Evolutionary conservation across 345 rosid genomes (phyloP), one percentile per base, ranked within the genome.

Genomic region (Limnanthes douglasii): DNA sequence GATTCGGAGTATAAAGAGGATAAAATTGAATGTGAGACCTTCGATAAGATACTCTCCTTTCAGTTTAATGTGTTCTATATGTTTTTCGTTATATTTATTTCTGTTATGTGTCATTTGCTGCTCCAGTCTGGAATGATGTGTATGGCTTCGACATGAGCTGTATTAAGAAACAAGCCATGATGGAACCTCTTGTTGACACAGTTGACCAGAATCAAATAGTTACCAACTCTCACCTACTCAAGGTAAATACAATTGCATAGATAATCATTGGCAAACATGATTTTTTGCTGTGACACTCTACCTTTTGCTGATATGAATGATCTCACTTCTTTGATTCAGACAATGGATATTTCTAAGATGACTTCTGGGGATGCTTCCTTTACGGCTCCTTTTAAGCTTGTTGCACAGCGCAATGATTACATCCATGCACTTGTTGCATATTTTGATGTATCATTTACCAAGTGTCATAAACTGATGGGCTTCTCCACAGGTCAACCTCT

Each of bases 391-490:
- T 85, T 85, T 58, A 92, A 85, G 65, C 94, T 92, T 28, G 68
- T 81, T 40, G 96, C 99, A 36, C 68, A 85, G 44, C 86, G 94
- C n/a, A 70, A 92, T 51, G 99, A 92, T 62, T 85, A 70, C 66
- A 78, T 92, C 75, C 99, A 92, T 42, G 96, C 99, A 24, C 64
- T 92, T 40, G 96, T 85, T 24, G 99, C 99, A n/a, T 85, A 80
- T 55, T 92, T 92, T 38, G 99, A 85, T 54, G 96, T 92, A n/a
- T 66, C 93, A 4, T 92, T 92, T 54, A 81, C 96, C 33, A 81
- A 65, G 63, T 85, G 96, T 51, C 96, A 92, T 47, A 92, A 92
- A 59, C 50, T 84, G 48, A 73, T 65, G 37, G 99, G 96, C 41
- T 92, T 92, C 76, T 92, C 99, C 11, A 92, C 99, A 56, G 99